Evolutionary conservation across 2,329 filamentous ascomycete species (phyloP), one percentile per base, ranked within the genome.

Genomic region (Sporothrix protearum): DNA sequence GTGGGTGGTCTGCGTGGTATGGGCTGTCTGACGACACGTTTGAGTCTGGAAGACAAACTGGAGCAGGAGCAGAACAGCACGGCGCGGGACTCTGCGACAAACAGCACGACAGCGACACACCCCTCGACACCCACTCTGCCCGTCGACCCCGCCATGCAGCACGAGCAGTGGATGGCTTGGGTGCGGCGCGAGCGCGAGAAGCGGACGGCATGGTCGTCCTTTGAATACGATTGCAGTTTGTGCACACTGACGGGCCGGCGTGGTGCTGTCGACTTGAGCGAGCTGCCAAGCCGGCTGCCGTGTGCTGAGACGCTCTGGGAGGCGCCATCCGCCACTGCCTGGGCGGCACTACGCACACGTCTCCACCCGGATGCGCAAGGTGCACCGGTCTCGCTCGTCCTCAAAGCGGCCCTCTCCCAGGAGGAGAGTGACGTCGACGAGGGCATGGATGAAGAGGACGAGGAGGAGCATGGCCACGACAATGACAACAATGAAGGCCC

Each of bases 201-300:
- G 33, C 74, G 78, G 14, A 73, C 76, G 7, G 76, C 76, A 1
- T 80, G 78, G 78, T 75, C 78, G 19, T 76, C 77, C 8, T 80
- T 80, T 42, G 78, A 80, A 59, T 79, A 78, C 45, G 78, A 80
- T 72, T 80, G 78, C 72, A 78, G 75, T n/a, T 69, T 79, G 4
- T 77, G 75, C 51, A 78, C 78, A 3, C 73, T 80, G 28, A 79
- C 77, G 0, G 76, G 75, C 49, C 75, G 77, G 0, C 77, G 77
- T 2, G 76, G 76, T 19, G 76, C 76, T 3, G 76, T 80, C 4
- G 77, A 78, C 57, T 71, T 79, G 10, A 76, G 75, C 28, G 76
- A 79, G 72, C 73, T 80, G 25, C 78, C 78, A 0, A 45, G 72
- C 2, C 74, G 71, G 6, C 68, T 80, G 9, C 78, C 78, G 0